Conservation (phyloP, 2,329 filamentous ascomycete species). For the Apiospora marii region DNA sequence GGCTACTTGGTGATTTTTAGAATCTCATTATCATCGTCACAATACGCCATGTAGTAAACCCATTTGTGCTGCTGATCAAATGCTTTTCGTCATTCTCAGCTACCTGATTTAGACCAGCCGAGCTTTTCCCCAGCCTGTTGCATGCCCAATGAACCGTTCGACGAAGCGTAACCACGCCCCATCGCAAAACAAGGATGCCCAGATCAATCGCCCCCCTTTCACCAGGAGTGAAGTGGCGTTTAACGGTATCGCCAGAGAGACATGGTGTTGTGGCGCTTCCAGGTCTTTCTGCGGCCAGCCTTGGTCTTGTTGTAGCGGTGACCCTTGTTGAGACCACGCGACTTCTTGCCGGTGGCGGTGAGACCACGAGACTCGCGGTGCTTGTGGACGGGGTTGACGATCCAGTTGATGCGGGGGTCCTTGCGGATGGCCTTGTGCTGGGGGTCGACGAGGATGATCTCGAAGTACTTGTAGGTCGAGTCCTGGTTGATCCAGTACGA, state of each 20-base stretch:
- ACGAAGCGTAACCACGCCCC: constrained; percentile 42
- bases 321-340: constrained; percentile 98
- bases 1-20: constrained; percentile 16
- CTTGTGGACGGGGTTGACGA: constrained; percentile 99
- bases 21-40: constrained; percentile 23
- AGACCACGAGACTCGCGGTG: constrained; percentile 98
- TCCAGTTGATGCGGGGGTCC: constrained; percentile 99
- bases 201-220: constrained; percentile 34
- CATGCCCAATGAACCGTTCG: constrained; percentile 41
- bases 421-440: constrained; percentile 99
- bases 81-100: constrained; percentile 41
- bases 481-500: constrained; percentile 99
- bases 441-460: constrained; percentile 99
- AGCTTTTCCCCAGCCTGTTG: constrained; percentile 41
- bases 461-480: constrained; percentile 99
- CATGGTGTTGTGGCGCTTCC: constrained; percentile 99
- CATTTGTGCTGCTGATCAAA: constrained; percentile 29
- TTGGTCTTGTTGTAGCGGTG: constrained; percentile 99
- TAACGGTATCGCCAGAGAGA: constrained; percentile 98
- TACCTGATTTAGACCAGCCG: constrained; percentile 44
- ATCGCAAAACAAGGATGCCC: constrained; percentile 39
- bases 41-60: constrained; percentile 20
- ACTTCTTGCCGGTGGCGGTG: constrained; percentile 99
- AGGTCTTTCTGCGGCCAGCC: constrained; percentile 98
- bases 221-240: constrained; percentile 39